Evolutionary conservation across 1,139 yeast species (phyloP).

Genomic region (Suhomyces bribrorum): DNA sequence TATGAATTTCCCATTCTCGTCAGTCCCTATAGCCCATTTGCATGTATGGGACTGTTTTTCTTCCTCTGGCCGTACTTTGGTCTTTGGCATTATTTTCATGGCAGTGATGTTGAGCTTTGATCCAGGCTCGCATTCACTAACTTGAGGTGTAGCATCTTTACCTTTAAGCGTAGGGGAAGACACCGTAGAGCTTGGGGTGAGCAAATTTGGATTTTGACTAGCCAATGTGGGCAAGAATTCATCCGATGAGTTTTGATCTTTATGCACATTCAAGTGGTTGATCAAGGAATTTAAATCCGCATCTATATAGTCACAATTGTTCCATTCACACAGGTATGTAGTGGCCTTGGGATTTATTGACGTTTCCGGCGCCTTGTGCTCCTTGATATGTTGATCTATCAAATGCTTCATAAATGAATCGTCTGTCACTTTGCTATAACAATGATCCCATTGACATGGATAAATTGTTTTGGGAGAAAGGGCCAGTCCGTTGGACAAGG

Average conservation of each 20-base stretch:
- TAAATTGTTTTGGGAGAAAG: conserved; percentile 10
- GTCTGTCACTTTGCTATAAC: conserved; percentile 43
- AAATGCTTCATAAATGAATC: conserved; percentile 58
- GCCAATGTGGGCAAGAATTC: conserved; percentile 10
- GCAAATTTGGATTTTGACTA: conserved; percentile 11
- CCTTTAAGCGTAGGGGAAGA: conserved; percentile 7
- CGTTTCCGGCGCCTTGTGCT: conserved; percentile 20
- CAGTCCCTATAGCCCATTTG: conserved; percentile 46
- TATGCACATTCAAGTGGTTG: conserved; percentile 60
- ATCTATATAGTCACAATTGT: conserved; percentile 60
- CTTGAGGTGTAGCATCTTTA: neutral
- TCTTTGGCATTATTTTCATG: conserved; percentile 36
- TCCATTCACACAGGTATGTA: conserved; percentile 67
- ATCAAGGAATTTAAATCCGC: conserved; percentile 53
- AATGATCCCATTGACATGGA: conserved; percentile 61
- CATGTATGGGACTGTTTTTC: conserved; percentile 33
- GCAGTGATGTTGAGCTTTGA: conserved; percentile 31
- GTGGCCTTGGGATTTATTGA: conserved; percentile 16
- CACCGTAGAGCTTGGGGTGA: conserved; percentile 19
- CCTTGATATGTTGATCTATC: conserved; percentile 54
- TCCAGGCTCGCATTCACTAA: neutral
- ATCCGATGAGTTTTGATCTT: conserved; percentile 21
- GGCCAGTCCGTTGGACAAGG: neutral
- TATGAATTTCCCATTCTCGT: conserved; percentile 31
- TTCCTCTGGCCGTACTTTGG: conserved; percentile 11